Evolutionary conservation across 805 yeast genomes (phyloP), one percentile per base, ranked within the genome.

Genomic region (Starmera amethionina): DNA sequence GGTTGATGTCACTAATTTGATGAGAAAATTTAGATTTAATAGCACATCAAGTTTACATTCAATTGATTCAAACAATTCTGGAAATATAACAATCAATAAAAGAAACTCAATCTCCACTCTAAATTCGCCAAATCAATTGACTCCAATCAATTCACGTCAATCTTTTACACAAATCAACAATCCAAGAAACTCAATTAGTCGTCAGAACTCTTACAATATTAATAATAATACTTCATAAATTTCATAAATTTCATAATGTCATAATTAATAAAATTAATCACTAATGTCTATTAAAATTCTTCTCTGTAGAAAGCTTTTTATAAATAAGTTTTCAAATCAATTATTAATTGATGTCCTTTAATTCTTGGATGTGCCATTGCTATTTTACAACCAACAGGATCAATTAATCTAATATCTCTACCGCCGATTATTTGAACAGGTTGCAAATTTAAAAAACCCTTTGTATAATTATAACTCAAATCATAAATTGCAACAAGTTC

Each of bases 401-500:
- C 72, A n/a, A 75, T 41, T 18, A 70, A 51, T 19, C 59, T 56
- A 29, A 85, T 72, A 48, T 77, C 84, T 53, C 79, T 81, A 18
- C 90, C 90, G 4, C 78, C 72, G 33, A 86, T 68, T 5, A 84
- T 80, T 55, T 86, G 95, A 18, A 73, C 65, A 11, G 81, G 71
- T 30, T 70, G 71, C 18, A 66, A 48, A 31, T 56, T 54, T 22
- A 55, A 46, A 40, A 66, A 51, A 2, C 57, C 56, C 4, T 49
- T 40, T 15, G 59, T 59, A 15, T 68, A 67, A 39, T 60, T 58
- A 44, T 66, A 71, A 35, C 71, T 70, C 22, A 81, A 62, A 30
- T 77, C 69, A 64, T 88, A 77, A 3, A 86, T 67, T 52, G 86
- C 95, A 8, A 84, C 66, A 36, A 79, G 70, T 47, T 82, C 87